These are phyloP conservation scores for Heliamphora pulchella DNA, from an alignment of 179 eudicot genomes.

Conservation along the genomic window DNA sequence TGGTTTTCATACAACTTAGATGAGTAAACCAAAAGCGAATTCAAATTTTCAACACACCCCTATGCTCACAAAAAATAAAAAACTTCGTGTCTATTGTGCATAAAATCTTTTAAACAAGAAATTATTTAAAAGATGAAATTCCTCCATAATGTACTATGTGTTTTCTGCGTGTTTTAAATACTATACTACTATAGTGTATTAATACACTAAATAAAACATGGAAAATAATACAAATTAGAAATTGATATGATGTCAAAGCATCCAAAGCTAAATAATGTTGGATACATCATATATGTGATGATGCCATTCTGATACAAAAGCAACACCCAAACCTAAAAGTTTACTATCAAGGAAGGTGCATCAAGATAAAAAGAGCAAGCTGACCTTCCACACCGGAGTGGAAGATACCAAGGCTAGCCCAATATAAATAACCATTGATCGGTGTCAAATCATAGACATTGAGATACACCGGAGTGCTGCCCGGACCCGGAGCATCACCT, in stretches of 20 bases:
- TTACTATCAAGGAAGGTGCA: not conserved
- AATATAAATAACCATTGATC: constrained; percentile 49
- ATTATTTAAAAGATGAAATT: not conserved
- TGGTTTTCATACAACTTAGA: no score
- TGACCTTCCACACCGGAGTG: constrained; percentile 64
- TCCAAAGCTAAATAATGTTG: not conserved
- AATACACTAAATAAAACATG: no score
- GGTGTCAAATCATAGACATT: constrained; percentile 68
- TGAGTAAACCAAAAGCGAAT: no score
- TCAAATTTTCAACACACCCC: no score
- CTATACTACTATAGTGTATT: no score
- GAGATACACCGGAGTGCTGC: constrained; percentile 44
- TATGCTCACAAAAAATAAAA: no score
- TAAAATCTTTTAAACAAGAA: not conserved
- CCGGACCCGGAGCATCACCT: constrained; percentile 25
- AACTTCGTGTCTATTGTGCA: not conserved
- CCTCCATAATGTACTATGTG: not conserved
- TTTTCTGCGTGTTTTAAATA: not conserved
- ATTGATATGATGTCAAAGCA: not conserved
- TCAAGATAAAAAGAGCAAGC: constrained; percentile 10
- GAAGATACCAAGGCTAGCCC: constrained; percentile 67
- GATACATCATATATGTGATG: not conserved
- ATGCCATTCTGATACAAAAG: not conserved
- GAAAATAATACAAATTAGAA: no score
- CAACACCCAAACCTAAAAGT: not conserved